Evolutionary conservation across 2,329 filamentous ascomycete species (phyloP), one percentile per base, ranked within the genome.

Genomic region (Dothidotthia symphoricarpi): DNA sequence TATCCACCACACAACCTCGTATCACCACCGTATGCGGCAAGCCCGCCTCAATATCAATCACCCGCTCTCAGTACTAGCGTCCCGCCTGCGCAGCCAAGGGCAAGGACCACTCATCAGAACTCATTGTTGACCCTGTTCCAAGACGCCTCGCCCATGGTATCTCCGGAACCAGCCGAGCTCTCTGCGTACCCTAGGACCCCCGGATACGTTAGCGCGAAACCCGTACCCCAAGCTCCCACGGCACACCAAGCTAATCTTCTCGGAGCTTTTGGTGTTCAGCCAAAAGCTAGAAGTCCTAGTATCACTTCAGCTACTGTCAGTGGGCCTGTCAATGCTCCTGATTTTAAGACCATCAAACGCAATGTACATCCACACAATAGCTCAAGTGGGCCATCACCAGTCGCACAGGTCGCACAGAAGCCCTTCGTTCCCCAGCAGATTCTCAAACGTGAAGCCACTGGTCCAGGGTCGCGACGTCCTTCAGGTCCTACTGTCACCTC

Each of bases 101-200:
- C 65, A 13, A 61, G 64, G 31, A 69, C 57, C 25, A 59, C 63
- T 13, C 72, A 75, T 33, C 71, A 75, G 45, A 65, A 67, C 33
- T 63, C 68, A 6, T 51, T 77, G 15, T 54, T 77, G 16, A 69
- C 66, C 39, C 53, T 76, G 2, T 74, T 77, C 51, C 61, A 61
- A 10, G 54, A 60, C 3, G 57, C 56, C 9, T 57, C 61, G 1
- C 48, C 47, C 11, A 44, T 47, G n/a, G 54, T 57, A 29, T 48
- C 45, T 29, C 47, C 48, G 9, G 63, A 53, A n/a, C 70, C 69
- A 24, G 72, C 61, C 7, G 74, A 76, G 46, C 50, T 76, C 13
- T 68, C 71, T 25, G 72, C 67, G 13, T 66, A 69, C 13, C 65
- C 70, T n/a, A 62, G 59, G 2, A 68, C 65, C 3, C 66, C 69